Percentiles rank a stretch among this genome's conserved stretches.
phyloP scores from a whole-genome alignment of 2,329 filamentous ascomycete species.

The Bertia moriformis region DNA sequence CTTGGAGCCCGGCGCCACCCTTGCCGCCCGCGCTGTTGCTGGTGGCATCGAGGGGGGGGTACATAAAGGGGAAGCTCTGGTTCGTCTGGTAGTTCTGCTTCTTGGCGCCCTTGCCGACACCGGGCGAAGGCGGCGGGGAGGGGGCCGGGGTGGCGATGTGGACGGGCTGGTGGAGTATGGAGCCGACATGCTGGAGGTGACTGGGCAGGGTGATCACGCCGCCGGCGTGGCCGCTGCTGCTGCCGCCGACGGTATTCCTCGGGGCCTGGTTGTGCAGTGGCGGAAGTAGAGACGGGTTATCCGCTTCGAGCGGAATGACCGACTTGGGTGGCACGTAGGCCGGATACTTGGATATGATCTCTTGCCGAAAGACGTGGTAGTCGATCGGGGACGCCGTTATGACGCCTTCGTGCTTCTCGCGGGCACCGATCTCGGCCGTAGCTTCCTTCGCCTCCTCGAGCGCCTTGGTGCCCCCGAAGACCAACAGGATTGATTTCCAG shows the following conservation, averaged over 20 bases:
- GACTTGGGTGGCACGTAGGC: slow-evolving; percentile 83
- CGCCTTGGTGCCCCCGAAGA: slow-evolving; percentile 67
- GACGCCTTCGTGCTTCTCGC: slow-evolving; percentile 54
- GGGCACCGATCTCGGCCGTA: slow-evolving; percentile 43
- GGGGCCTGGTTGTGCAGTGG: slow-evolving; percentile 64
- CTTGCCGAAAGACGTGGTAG: slow-evolving; percentile 90
- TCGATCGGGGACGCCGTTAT: slow-evolving; percentile 90
- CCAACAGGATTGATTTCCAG: slow-evolving; percentile 80
- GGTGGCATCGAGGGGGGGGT: slow-evolving; percentile 76
- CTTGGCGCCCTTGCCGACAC: slow-evolving; percentile 79
- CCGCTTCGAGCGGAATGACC: slow-evolving; percentile 70
- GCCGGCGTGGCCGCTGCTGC: no score
- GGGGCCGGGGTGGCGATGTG: slow-evolving; percentile 97
- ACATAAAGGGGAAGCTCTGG: slow-evolving; percentile 95
- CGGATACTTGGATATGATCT: slow-evolving; percentile 97
- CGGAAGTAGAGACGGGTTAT: slow-evolving; percentile 80
- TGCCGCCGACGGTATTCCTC: slow-evolving; percentile 39
- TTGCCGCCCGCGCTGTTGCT: slow-evolving; percentile 88
- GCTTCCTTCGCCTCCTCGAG: slow-evolving; percentile 61
- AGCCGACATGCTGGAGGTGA: slow-evolving; percentile 44
- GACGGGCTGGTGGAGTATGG: slow-evolving; percentile 87
- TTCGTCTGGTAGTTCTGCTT: slow-evolving; percentile 99
- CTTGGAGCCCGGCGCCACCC: slow-evolving; percentile 66
- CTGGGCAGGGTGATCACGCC: slow-evolving; percentile 38
- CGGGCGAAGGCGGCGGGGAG: slow-evolving; percentile 83